phyloP scores from a whole-genome alignment of 2,329 filamentous ascomycete species.

The Cadophora sp. region DNA sequence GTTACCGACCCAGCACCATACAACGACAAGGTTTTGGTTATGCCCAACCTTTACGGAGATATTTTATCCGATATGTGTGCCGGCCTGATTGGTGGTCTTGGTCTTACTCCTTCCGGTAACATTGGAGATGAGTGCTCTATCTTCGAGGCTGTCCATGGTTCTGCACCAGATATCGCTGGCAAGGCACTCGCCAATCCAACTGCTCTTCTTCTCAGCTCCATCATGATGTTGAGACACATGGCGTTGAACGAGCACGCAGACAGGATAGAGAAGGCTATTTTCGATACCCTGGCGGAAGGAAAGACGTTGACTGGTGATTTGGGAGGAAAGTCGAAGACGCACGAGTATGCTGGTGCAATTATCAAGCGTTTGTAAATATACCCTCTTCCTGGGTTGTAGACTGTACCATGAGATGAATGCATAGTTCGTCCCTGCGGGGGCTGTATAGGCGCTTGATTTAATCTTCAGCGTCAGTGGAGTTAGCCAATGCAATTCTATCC shows the following conservation, averaged over 20 bases:
- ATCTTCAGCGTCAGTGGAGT: background rate
- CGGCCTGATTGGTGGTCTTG: constrained; percentile 95
- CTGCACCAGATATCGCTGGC: constrained; percentile 94
- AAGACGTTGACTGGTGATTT: constrained; percentile 96
- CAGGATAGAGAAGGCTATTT: constrained; percentile 93
- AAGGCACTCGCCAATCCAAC: constrained; percentile 97
- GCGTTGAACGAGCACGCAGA: constrained; percentile 81
- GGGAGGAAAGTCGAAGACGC: constrained; percentile 94
- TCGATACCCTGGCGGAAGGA: constrained; percentile 93
- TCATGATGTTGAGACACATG: constrained; percentile 99
- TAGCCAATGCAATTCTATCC: constrained; percentile 5
- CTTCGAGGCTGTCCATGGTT: constrained; percentile 99
- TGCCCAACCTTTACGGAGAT: constrained; percentile 98
- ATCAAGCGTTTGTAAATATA: constrained; percentile 60
- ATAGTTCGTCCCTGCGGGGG: constrained; percentile 25
- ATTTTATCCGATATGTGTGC: constrained; percentile 99
- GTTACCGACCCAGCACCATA: constrained; percentile 94
- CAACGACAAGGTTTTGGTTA: constrained; percentile 98
- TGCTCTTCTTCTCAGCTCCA: constrained; percentile 90
- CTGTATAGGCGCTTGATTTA: constrained; percentile 9
- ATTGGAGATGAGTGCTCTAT: constrained; percentile 99
- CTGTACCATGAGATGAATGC: constrained; percentile 42
- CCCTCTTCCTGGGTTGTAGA: constrained; percentile 39
- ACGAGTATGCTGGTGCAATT: constrained; percentile 92
- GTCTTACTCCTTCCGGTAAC: constrained; percentile 96